Conservation (phyloP, 768 basidiomycete genomes). For the Phylloporus sp. region DNA sequence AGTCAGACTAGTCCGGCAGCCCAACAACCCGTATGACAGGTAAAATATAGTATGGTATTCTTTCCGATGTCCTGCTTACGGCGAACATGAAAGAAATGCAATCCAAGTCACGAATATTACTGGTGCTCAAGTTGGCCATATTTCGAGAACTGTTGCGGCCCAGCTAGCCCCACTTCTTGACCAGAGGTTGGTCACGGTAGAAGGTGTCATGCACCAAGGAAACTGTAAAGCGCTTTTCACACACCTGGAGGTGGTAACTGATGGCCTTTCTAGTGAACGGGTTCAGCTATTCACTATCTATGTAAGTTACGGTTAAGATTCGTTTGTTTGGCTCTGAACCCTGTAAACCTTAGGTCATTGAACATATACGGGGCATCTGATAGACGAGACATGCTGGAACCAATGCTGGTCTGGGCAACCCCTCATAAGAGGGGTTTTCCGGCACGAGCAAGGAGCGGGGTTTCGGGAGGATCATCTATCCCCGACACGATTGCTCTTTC, state of each 20-base stretch:
- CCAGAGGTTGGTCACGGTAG: conserved; percentile 54
- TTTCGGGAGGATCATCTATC: conserved; percentile 21
- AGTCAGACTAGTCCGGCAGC: conserved; percentile 64
- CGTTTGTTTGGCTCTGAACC: not conserved
- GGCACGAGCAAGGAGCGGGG: conserved; percentile 7
- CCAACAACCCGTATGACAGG: conserved; percentile 66
- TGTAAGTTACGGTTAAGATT: conserved; percentile 41
- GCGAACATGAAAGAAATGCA: conserved; percentile 50
- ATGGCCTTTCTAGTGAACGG: conserved; percentile 35
- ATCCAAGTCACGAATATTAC: conserved; percentile 81
- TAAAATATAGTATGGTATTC: conserved; percentile 20
- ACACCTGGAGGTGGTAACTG: not conserved
- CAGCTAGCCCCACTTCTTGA: conserved; percentile 75
- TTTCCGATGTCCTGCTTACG: not conserved
- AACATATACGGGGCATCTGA: conserved; percentile 69
- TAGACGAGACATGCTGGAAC: conserved; percentile 57
- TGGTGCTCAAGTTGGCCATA: conserved; percentile 73
- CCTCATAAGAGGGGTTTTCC: conserved; percentile 60
- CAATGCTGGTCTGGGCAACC: conserved; percentile 70
- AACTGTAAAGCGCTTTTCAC: conserved; percentile 45
- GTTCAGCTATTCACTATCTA: conserved; percentile 51
- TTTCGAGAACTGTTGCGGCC: conserved; percentile 55
- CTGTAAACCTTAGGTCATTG: conserved; percentile 45
- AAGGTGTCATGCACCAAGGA: conserved; percentile 65
- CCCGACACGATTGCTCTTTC: conserved; percentile 3